Conservation (phyloP, 169 alveolate species). For the Perkinsus olseni region DNA sequence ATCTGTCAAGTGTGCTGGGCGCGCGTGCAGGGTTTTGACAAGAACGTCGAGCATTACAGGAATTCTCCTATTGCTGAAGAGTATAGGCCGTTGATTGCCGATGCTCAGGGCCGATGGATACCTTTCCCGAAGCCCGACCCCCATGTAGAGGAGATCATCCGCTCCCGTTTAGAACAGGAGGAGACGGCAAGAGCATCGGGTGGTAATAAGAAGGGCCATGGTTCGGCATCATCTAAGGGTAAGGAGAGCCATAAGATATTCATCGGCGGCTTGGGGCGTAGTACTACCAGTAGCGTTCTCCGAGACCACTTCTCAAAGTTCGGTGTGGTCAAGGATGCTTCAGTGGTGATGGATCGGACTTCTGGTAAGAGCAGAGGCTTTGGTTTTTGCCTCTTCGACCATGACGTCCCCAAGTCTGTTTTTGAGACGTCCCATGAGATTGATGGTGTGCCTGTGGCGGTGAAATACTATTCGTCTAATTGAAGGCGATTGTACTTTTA, state of each 20-base stretch:
- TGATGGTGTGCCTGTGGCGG: neutral
- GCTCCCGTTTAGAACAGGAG: neutral
- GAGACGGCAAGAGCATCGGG: neutral
- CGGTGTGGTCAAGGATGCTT: conserved; percentile 46
- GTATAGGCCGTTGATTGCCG: neutral
- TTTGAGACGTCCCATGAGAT: neutral
- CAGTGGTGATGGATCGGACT: conserved; percentile 42
- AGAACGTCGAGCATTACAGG: conserved; percentile 4
- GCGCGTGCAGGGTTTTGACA: conserved; percentile 1
- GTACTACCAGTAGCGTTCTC: conserved; percentile 34
- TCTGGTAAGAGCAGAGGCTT: conserved; percentile 53
- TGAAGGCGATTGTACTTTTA: neutral
- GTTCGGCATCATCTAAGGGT: neutral
- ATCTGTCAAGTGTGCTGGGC: conserved; percentile 8
- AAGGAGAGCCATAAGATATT: conserved; percentile 38
- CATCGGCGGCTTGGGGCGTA: conserved; percentile 48
- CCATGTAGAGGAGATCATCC: neutral
- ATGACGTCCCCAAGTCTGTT: neutral
- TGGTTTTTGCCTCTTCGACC: conserved; percentile 30
- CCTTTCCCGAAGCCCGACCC: neutral
- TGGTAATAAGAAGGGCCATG: neutral
- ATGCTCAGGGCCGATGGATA: neutral
- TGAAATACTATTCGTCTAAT: neutral
- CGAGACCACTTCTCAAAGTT: conserved; percentile 35
- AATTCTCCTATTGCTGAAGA: neutral